Evolutionary conservation across 1,284 basidiomycete genomes (phyloP), one percentile per base, ranked within the genome.

Genomic region (Thelephora terrestris): DNA sequence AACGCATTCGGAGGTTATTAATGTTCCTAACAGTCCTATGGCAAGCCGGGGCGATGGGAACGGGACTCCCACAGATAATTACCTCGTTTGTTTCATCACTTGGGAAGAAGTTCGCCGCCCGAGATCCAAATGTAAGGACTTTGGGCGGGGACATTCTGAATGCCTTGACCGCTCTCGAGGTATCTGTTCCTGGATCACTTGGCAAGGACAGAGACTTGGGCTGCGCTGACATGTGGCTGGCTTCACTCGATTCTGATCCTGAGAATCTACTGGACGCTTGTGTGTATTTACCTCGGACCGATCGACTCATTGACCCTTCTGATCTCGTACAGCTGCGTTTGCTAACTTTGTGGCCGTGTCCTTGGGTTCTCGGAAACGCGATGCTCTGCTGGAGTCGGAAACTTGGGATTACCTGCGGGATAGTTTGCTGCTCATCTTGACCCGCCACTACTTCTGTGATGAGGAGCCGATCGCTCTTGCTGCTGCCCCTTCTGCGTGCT

Each of bases 351-450:
- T 81, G 32, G 51, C 64, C 10, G 59, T 50, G 7, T 53, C 59
- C 12, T 54, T 60, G 12, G 50, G 51, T 12, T 52, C 54, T 17
- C 49, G 40, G n/a, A 39, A 52, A 10, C 56, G 55, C 36, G 67
- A 73, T 46, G 47, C 65, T 5, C 57, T 79, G 29, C 57, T 61
- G 27, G 66, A 64, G 47, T 62, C 69, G 2, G 80, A 82, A 57
- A 70, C 73, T 35, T 78, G 78, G 74, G 65, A 75, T 47, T 70
- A 73, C 55, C 58, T 85, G 42, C 63, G 73, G 27, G 74, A 79
- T 48, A 62, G 65, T 1, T 58, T 79, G 4, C 52, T 78, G 9
- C 60, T 75, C 25, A 71, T 78, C 36, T 55, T 76, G 27, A 64
- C 66, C 24, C 64, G 61, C 36, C 62, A 72, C 25, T 71, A 69